Conservation (phyloP, 305 asterid species). For the Nicotiana rustica region DNA sequence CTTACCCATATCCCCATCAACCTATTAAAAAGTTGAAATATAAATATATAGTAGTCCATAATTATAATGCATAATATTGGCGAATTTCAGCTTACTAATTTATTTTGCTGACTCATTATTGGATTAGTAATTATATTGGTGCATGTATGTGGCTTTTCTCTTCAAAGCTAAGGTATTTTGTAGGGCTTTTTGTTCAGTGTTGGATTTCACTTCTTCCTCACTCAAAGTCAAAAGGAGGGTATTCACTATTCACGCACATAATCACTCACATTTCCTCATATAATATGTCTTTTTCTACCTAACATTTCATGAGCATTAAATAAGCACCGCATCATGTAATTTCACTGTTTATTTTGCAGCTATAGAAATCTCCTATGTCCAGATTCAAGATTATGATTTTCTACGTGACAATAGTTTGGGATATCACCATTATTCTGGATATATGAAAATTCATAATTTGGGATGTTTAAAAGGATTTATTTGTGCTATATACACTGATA, state of each 20-base stretch:
- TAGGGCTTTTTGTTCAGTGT: background rate
- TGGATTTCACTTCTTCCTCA: constrained; percentile 27
- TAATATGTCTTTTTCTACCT: constrained; percentile 32
- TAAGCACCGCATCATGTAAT: background rate
- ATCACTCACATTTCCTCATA: constrained; percentile 18
- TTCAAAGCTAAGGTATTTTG: constrained; percentile 33
- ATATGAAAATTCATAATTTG: background rate
- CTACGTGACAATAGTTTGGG: background rate
- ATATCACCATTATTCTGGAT: background rate
- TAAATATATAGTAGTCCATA: background rate
- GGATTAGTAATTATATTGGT: background rate
- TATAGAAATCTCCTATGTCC: background rate
- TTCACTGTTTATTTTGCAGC: background rate
- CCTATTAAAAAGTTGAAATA: background rate
- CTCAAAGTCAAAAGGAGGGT: constrained; percentile 33
- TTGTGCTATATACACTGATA: background rate
- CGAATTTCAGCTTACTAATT: background rate
- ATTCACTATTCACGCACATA: background rate
- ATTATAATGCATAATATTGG: background rate
- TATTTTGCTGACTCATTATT: background rate
- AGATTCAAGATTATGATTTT: background rate
- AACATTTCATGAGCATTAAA: constrained; percentile 35
- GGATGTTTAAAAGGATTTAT: background rate
- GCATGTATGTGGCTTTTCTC: constrained; percentile 17
- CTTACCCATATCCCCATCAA: constrained; percentile 9